Percentiles rank a stretch among this genome's conserved stretches.
Conservation (phyloP, 352 stramenopile species). For the Aphanomyces invadans region DNA sequence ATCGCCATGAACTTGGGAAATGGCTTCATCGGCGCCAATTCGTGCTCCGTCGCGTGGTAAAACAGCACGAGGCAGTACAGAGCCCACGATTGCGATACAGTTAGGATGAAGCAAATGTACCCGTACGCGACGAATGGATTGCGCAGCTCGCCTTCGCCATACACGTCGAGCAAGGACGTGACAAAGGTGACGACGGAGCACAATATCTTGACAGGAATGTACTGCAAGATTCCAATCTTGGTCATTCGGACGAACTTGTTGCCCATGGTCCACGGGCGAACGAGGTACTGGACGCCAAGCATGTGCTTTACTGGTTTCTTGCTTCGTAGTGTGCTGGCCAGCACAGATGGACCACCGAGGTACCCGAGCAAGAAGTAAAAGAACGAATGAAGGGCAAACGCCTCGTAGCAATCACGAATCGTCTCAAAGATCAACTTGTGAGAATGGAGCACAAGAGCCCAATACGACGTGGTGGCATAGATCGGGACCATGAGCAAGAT, state of each 20-base stretch:
- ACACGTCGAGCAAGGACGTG: slow-evolving; percentile 75
- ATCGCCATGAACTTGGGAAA: slow-evolving; percentile 92
- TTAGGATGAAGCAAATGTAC: slow-evolving; percentile 89
- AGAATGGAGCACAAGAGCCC: slow-evolving; percentile 85
- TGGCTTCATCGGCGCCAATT: slow-evolving; percentile 82
- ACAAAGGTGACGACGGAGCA: slow-evolving; percentile 84
- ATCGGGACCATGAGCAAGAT: slow-evolving; percentile 93
- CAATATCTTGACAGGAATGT: slow-evolving; percentile 85
- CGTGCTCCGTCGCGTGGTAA: slow-evolving; percentile 86
- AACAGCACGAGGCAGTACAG: slow-evolving; percentile 93
- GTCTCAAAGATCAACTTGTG: slow-evolving; percentile 87
- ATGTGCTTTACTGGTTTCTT: slow-evolving; percentile 79
- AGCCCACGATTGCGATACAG: slow-evolving; percentile 85
- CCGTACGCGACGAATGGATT: slow-evolving; percentile 75
- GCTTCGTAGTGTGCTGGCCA: slow-evolving; percentile 77
- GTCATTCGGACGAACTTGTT: slow-evolving; percentile 89
- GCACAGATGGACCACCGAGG: slow-evolving; percentile 70
- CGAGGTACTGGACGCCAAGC: slow-evolving; percentile 67
- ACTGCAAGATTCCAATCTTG: slow-evolving; percentile 90
- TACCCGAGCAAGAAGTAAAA: slow-evolving; percentile 89
- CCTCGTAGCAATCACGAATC: slow-evolving; percentile 89
- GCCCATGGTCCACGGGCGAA: slow-evolving; percentile 86
- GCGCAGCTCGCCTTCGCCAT: slow-evolving; percentile 83
- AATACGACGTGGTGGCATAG: slow-evolving; percentile 87
- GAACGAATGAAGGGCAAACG: slow-evolving; percentile 91